A percentile compares a stretch with the other conserved stretches of the same genome.
phyloP scores from a whole-genome alignment of 179 eudicot species.

The Beta corolliflora region DNA sequence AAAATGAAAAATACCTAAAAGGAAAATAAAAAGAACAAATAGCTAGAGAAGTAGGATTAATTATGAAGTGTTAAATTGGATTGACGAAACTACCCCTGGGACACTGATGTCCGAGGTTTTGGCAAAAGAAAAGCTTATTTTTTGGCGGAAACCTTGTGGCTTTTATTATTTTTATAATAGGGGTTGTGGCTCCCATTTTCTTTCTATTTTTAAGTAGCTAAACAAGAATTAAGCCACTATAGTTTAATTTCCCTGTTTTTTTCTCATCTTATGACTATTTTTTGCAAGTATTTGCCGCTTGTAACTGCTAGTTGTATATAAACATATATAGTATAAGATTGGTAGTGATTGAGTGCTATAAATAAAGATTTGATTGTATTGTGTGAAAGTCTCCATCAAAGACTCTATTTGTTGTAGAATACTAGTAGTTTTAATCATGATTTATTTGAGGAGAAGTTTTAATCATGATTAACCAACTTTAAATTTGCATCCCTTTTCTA shows the following conservation, averaged over 20 bases:
- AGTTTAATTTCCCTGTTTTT: background rate
- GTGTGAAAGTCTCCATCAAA: no score
- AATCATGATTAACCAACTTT: no score
- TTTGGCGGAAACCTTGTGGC: conserved; percentile 8
- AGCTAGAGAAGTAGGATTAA: background rate
- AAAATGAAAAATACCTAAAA: no score
- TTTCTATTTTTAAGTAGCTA: conserved; percentile 18
- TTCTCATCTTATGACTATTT: background rate
- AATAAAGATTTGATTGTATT: no score
- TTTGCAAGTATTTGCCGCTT: background rate
- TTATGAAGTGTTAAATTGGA: background rate
- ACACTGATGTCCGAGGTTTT: conserved; percentile 23
- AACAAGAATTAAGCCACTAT: background rate
- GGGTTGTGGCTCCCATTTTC: conserved; percentile 9
- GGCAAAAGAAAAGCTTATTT: background rate
- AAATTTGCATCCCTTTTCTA: no score
- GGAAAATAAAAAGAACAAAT: no score
- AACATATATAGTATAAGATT: background rate
- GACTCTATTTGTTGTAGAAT: no score
- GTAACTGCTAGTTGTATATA: background rate
- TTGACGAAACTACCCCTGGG: conserved; percentile 13
- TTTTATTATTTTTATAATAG: background rate
- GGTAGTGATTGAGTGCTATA: background rate
- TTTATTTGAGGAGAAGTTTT: no score
- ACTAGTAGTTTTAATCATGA: no score